Base-by-base conservation (phyloP, 2,329 filamentous ascomycete genomes). In the Stemphylium beticola region DNA sequence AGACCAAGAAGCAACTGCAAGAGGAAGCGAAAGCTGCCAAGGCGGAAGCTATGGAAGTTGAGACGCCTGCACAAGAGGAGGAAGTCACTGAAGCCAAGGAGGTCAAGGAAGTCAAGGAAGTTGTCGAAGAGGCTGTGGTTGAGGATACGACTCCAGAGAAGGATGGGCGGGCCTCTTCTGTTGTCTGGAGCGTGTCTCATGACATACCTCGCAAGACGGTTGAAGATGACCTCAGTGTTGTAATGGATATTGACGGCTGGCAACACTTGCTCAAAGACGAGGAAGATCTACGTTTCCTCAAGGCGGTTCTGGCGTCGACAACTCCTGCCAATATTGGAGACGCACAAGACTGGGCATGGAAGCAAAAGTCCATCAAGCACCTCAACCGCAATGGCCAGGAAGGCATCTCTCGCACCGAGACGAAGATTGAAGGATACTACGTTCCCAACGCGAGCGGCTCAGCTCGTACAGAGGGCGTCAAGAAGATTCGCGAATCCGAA, bases 401-500 rank as follows among this genome's bases (percentile, higher is more conserved):
- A 61, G 86, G 86, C 7, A 77, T 81, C n/a, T 78, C 81, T 18
- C 79, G 79, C 40, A 76, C 78, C 17, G 77, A 80, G 56, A 80
- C 83, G 22, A 80, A 79, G 61, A 87, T 89, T 53, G 77, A 83
- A 59, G 86, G 86, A 34, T 88, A 89, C 69, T 98, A 97, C 70
- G 91, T 97, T 36, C 87, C 91, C 0, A 99, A 97, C 63, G 58
- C 83, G 0, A 92, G 92, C 9, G 95, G 95, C 31, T 90, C 87
- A 65, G 95, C 95, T 52, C 86, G 95, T 52, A 97, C 95, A 0
- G 93, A 99, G 78, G 93, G 92, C 24, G 87, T 92, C 68, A 93
- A 96, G 80, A 96, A 93, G 81, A 98, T 99, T 52, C 84, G 96
- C 58, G 96, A 99, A 74, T 91, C 92, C 0, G 95, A 99, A 75